Conservation (phyloP, 2,329 filamentous ascomycete species). For the Pseudodiploospora longispora region DNA sequence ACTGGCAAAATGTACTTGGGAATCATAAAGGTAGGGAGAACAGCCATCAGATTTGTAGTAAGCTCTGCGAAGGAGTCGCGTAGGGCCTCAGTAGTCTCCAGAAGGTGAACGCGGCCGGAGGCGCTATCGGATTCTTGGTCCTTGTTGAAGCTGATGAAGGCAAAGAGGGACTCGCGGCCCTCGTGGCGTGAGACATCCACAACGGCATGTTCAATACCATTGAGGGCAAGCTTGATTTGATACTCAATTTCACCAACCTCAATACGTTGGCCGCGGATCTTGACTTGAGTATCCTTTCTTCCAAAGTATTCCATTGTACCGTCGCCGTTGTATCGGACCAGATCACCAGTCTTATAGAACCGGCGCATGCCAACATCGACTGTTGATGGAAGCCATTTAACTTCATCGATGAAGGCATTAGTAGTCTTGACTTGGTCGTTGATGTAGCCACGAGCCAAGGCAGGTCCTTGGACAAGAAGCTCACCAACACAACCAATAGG, state of each 20-base stretch:
- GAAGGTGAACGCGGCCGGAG: background rate
- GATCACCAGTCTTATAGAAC: constrained; percentile 8
- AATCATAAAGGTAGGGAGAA: constrained; percentile 5
- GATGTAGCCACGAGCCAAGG: constrained; percentile 15
- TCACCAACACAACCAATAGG: constrained; percentile 16
- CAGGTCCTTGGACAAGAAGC: constrained; percentile 13
- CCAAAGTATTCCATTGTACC: constrained; percentile 3
- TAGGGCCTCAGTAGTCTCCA: background rate
- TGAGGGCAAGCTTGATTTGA: background rate
- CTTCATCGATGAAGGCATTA: constrained; percentile 9
- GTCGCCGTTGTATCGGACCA: constrained; percentile 2
- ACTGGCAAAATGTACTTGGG: constrained; percentile 4
- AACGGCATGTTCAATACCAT: background rate
- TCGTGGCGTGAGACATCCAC: background rate
- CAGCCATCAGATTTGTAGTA: background rate
- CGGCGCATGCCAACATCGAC: constrained; percentile 3
- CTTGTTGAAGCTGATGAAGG: constrained; percentile 3
- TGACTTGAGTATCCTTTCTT: constrained; percentile 6
- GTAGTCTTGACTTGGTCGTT: constrained; percentile 12
- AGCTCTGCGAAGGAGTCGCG: background rate
- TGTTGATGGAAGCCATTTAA: background rate
- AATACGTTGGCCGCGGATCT: constrained; percentile 7
- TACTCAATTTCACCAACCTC: constrained; percentile 7
- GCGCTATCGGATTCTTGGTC: constrained; percentile 1
- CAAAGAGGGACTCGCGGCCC: background rate